Conservation (phyloP, 148 eudicot genomes). For the Vaccinium vitisidaea region DNA sequence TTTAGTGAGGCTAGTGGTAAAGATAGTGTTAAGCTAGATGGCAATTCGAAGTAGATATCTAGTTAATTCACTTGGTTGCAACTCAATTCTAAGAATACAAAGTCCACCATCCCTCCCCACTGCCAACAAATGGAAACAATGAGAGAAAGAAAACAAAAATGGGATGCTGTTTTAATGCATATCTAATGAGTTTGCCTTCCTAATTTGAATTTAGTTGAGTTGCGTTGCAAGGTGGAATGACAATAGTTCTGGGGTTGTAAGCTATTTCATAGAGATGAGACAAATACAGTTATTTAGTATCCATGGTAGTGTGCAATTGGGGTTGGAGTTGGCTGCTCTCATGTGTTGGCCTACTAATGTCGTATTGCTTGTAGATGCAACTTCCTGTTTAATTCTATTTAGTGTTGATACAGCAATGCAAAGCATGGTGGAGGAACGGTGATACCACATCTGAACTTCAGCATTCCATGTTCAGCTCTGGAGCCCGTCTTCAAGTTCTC, state of each 20-base stretch:
- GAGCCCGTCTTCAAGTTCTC: slow-evolving; percentile 71
- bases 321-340: background rate
- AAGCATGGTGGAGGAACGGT: slow-evolving; percentile 84
- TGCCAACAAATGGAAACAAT: background rate
- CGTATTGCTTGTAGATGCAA: background rate
- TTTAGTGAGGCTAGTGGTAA: background rate
- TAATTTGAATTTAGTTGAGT: background rate
- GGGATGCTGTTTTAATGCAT: background rate
- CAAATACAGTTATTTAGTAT: background rate
- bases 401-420: slow-evolving; percentile 62
- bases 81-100: background rate
- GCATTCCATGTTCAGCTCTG: slow-evolving; percentile 87
- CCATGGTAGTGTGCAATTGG: background rate
- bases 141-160: background rate
- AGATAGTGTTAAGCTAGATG: background rate
- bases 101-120: background rate
- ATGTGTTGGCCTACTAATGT: background rate
- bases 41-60: background rate
- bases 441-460: slow-evolving; percentile 93
- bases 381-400: background rate
- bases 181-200: background rate
- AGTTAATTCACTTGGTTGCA: background rate
- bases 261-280: background rate
- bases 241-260: background rate
- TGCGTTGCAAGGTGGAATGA: slow-evolving; percentile 3